phyloP scores from a whole-genome alignment of 2,329 filamentous ascomycete species.

The Albifimbria verrucaria region DNA sequence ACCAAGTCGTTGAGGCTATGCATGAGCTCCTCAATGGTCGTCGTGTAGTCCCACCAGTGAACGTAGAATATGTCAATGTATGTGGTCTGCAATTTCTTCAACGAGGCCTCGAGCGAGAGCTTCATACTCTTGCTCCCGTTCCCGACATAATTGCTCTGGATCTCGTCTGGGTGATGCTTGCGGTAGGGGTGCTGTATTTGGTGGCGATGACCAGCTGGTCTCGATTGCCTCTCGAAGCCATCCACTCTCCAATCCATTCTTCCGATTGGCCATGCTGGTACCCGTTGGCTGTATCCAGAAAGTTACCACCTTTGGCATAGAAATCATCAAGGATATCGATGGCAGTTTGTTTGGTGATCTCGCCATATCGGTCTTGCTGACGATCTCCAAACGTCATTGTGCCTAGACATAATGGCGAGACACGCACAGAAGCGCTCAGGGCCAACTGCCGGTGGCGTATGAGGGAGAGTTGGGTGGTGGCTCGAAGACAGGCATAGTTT shows the following conservation, averaged over 20 bases:
- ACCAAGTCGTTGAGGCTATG: conserved; percentile 24
- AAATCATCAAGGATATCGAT: conserved; percentile 57
- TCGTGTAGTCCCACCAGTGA: conserved; percentile 25
- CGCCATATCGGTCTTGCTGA: conserved; percentile 22
- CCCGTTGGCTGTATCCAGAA: conserved; percentile 55
- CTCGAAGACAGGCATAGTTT: neutral
- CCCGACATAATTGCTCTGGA: conserved; percentile 30
- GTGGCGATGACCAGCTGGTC: conserved; percentile 46
- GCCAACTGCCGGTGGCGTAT: conserved; percentile 19
- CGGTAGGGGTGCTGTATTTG: conserved; percentile 42
- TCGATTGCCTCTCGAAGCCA: conserved; percentile 37
- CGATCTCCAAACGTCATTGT: conserved; percentile 19
- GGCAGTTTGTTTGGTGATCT: conserved; percentile 46
- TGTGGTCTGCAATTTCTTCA: conserved; percentile 35
- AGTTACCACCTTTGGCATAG: conserved; percentile 54
- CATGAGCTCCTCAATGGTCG: conserved; percentile 24
- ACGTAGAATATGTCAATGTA: conserved; percentile 27
- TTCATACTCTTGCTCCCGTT: conserved; percentile 35
- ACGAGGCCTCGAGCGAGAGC: conserved; percentile 33
- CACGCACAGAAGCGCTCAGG: conserved; percentile 16
- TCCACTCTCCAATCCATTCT: conserved; percentile 48
- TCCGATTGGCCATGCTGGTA: conserved; percentile 51
- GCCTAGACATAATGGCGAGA: conserved; percentile 21
- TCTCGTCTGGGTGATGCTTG: conserved; percentile 6
- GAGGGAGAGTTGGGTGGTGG: conserved; percentile 10